phyloP scores from a whole-genome alignment of 176 grass and related monocot species.

The bread wheat (Triticum aestivum) region DNA sequence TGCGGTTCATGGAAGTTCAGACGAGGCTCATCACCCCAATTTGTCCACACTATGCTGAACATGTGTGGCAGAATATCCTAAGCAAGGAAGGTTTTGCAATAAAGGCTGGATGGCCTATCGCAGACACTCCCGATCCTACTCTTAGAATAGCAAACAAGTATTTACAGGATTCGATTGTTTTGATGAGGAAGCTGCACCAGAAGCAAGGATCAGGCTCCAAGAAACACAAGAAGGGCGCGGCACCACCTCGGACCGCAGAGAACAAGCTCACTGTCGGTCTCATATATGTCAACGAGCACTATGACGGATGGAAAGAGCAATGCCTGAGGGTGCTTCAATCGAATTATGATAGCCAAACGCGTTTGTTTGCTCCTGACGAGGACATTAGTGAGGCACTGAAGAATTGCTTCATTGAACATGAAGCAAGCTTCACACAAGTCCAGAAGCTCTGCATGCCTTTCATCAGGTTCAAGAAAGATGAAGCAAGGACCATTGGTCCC shows the following conservation, averaged over 20 bases:
- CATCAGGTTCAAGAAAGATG: constrained; percentile 70
- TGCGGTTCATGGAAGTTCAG: constrained; percentile 70
- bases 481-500: constrained; percentile 41
- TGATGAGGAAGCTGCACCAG: constrained; percentile 66
- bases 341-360: constrained; percentile 37
- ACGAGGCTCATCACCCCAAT: constrained; percentile 64
- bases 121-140: constrained; percentile 44
- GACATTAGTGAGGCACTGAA: constrained; percentile 55
- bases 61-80: constrained; percentile 65
- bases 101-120: constrained; percentile 65
- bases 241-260: constrained; percentile 14
- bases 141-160: constrained; percentile 67
- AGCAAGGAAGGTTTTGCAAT: constrained; percentile 60
- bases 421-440: constrained; percentile 59
- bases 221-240: constrained; percentile 59
- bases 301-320: constrained; percentile 75
- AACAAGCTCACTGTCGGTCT: constrained; percentile 53
- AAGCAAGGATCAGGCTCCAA: constrained; percentile 71
- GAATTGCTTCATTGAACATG: constrained; percentile 32
- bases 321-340: constrained; percentile 59
- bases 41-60: constrained; percentile 71
- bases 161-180: constrained; percentile 61
- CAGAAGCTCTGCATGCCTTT: constrained; percentile 84
- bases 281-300: constrained; percentile 69
- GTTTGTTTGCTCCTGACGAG: constrained; percentile 53